Evolutionary conservation across 805 yeast genomes (phyloP).

Genomic region (Cyberlindnera nakhonratchasimensis): DNA sequence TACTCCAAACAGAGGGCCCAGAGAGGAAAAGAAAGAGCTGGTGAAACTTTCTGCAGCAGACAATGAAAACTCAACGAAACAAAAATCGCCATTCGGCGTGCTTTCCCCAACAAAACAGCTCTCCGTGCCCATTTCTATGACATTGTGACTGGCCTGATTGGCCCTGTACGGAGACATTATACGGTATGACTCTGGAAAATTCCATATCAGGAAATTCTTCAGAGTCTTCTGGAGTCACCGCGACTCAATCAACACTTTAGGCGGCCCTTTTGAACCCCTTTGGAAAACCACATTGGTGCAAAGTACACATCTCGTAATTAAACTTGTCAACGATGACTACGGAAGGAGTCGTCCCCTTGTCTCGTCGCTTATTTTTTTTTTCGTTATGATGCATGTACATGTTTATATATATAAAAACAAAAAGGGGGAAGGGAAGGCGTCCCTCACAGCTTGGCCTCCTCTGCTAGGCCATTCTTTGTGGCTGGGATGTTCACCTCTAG

Average conservation of each 20-base stretch:
- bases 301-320: too few species aligned
- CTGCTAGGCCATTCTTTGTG: slow-evolving; percentile 49
- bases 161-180: not conserved
- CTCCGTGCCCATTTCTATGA: not conserved
- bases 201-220: not conserved
- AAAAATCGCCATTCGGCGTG: not conserved
- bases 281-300: too few species aligned
- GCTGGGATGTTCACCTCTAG: slow-evolving; percentile 55
- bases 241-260: too few species aligned
- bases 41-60: too few species aligned
- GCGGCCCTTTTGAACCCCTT: too few species aligned
- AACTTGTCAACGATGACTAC: too few species aligned
- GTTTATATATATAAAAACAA: too few species aligned
- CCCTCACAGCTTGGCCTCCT: slow-evolving; percentile 14
- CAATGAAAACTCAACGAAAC: not conserved
- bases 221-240: slow-evolving; percentile 1
- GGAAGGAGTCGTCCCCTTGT: too few species aligned
- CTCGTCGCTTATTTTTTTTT: too few species aligned
- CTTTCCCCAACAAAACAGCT: not conserved
- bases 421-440: too few species aligned
- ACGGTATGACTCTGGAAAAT: not conserved
- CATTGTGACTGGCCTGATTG: not conserved
- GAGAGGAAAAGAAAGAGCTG: not conserved
- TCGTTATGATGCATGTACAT: too few species aligned
- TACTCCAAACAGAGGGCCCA: too few species aligned